Conservation (phyloP, 2,329 filamentous ascomycete species). For the Falciphora oryzae region DNA sequence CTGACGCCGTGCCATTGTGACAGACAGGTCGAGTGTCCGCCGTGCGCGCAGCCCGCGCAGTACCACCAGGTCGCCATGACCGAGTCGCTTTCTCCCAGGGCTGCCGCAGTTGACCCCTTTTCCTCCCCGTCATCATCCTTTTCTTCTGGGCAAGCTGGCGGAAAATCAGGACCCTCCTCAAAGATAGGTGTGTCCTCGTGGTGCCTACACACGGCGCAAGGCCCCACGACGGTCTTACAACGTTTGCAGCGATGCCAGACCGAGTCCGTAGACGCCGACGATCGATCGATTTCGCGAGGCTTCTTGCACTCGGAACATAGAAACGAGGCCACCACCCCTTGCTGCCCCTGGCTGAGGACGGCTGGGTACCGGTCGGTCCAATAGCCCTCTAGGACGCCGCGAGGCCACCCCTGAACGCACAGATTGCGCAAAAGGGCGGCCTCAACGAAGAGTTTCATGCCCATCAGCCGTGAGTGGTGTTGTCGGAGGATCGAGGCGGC, state of each 20-base stretch:
- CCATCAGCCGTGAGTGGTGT: constrained; percentile 54
- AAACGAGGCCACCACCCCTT: constrained; percentile 47
- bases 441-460: constrained; percentile 54
- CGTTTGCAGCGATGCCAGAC: constrained; percentile 54
- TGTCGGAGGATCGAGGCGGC: constrained; percentile 52
- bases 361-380: constrained; percentile 52
- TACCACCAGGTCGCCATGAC: constrained; percentile 53
- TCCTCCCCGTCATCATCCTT: background rate
- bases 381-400: constrained; percentile 33
- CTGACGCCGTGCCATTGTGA: constrained; percentile 46
- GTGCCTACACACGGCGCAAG: constrained; percentile 55
- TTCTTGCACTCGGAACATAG: constrained; percentile 52
- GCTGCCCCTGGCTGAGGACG: constrained; percentile 48
- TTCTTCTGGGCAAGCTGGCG: background rate
- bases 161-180: background rate
- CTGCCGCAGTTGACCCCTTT: constrained; percentile 1
- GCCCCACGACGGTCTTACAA: constrained; percentile 45
- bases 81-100: constrained; percentile 13
- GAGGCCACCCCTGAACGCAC: constrained; percentile 51
- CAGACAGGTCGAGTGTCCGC: constrained; percentile 55
- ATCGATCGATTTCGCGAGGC: constrained; percentile 47
- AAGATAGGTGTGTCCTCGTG: constrained; percentile 37
- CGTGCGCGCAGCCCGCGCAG: constrained; percentile 56
- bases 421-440: constrained; percentile 57
- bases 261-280: constrained; percentile 31